Base-by-base conservation (phyloP, 139 green algal species). In the Protoeuglena noctilucae region DNA sequence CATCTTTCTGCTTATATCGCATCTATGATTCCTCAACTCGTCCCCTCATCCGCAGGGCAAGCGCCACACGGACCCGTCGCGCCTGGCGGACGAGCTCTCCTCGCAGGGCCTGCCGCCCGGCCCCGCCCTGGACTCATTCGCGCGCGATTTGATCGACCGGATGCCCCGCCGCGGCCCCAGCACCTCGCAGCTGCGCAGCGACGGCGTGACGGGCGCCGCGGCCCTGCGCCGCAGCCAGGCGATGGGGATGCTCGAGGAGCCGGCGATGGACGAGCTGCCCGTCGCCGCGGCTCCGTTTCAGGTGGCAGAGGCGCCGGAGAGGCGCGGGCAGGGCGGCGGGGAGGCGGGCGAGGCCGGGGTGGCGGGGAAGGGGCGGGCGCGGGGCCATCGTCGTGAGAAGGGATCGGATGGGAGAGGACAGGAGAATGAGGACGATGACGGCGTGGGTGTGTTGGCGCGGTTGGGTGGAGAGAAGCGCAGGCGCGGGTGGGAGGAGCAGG, bases 401-500 rank as follows among this genome's bases (percentile, higher is more conserved):
- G 14, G 46, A 22, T 30, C 16, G 9, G 46, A 52, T 22, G n/a
- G n/a, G n/a, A n/a, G n/a, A n/a, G n/a, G n/a, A n/a, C n/a, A 46
- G 6, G 65, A 62, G 1, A 62, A 66, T 4, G 57, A 70, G 6
- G 69, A 66, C 41, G 45, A 67, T 24, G 63, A 64, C 22, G 43
- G 34, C 31, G 21, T 54, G 1, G 25, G 28, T 28, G 21, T 40
- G 50, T 5, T 6, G 24, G 27, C 50, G 46, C 24, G 45, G 41
- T n/a, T 14, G 40, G 12, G 5, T 18, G 41, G 48, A 40, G 56
- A 45, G 1, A 55, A 43, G 27, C 51, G 53, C 2, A 77, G 79
- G 61, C 69, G 76, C 3, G 62, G 67, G 17, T 85, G 75, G 80
- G 77, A 88, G 64, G 75, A 86, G 65, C 77, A 82, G 4, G 63